Conservation (phyloP, 148 eudicot genomes). For the Rhododendron vialii region DNA sequence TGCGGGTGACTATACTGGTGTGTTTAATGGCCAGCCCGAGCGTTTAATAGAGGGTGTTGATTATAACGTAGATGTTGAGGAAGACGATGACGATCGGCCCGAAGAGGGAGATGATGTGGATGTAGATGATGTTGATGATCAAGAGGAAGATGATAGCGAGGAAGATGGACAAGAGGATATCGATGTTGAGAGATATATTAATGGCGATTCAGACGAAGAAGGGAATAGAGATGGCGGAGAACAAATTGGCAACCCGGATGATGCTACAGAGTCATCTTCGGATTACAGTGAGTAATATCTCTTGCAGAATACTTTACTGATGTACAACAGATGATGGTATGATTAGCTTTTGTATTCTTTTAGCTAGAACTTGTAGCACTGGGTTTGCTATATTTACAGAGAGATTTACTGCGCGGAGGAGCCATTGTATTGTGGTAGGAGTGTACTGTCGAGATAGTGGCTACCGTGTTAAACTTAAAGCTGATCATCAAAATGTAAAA, state of each 20-base stretch:
- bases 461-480: background rate
- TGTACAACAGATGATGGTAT: background rate
- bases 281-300: conserved; percentile 30
- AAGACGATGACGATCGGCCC: conserved; percentile 18
- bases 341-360: conserved; percentile 4
- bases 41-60: conserved; percentile 10
- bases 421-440: background rate
- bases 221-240: conserved; percentile 12
- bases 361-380: conserved; percentile 6
- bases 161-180: conserved; percentile 20
- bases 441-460: background rate
- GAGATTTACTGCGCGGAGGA: background rate
- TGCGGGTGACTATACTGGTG: conserved; percentile 19
- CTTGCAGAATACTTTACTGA: background rate
- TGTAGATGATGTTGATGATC: conserved; percentile 22
- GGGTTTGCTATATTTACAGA: conserved; percentile 8
- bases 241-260: conserved; percentile 20
- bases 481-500: conserved; percentile 6
- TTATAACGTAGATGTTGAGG: conserved; percentile 22
- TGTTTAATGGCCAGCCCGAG: conserved; percentile 7
- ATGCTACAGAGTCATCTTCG: conserved; percentile 30
- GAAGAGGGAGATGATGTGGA: conserved; percentile 21
- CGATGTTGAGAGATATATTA: conserved; percentile 31
- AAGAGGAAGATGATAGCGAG: conserved; percentile 19
- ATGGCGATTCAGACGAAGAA: conserved; percentile 33